Evolutionary conservation across 257 asterid species (phyloP), one percentile per base, ranked within the genome.

Genomic region (Lycium barbarum): DNA sequence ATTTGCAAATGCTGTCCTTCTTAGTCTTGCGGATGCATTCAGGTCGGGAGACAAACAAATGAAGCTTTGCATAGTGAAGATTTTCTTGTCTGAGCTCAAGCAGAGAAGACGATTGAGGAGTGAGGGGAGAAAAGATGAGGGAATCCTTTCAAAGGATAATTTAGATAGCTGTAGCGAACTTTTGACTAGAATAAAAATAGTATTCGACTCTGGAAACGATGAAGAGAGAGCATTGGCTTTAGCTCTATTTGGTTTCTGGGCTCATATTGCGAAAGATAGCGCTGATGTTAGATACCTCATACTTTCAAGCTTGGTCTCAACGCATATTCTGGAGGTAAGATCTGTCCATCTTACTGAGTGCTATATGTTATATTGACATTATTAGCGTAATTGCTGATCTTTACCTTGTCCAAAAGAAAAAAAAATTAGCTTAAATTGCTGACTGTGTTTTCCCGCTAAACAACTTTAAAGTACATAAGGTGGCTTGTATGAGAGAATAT

Each of bases 171-270:
- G 89, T 86, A 58, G 87, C 87, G 98, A 96, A 87, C 74, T 96
- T 88, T 86, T 96, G 83, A 91, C 91, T 66, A 93, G 94, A 88
- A 96, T 91, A 84, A 95, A 93, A 90, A 88, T 92, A 62, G 99
- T 92, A 83, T 93, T 90, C 84, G 95, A 93, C 88, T 86, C 86
- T n/a, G 98, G 98, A 66, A 93, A 95, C 85, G 81, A 78, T 62
- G 95, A 93, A 84, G 98, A 95, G 40, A 90, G 94, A 86, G 89
- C 91, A 1, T 53, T 93, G 87, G 90, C 97, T 45, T 89, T 95
- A 89, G 84, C 53, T 81, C 86, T 96, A 83, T 90, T 93, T 86
- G 98, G 99, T 86, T 95, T 95, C 89, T 93, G 97, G 98, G 97
- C 94, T 70, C 66, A 58, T 79, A 86, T 95, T 59, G 91, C 94